Percentiles rank a stretch among this genome's conserved stretches.
phyloP scores from a whole-genome alignment of 306 rosid species.

The Begonia fuchsioides region DNA sequence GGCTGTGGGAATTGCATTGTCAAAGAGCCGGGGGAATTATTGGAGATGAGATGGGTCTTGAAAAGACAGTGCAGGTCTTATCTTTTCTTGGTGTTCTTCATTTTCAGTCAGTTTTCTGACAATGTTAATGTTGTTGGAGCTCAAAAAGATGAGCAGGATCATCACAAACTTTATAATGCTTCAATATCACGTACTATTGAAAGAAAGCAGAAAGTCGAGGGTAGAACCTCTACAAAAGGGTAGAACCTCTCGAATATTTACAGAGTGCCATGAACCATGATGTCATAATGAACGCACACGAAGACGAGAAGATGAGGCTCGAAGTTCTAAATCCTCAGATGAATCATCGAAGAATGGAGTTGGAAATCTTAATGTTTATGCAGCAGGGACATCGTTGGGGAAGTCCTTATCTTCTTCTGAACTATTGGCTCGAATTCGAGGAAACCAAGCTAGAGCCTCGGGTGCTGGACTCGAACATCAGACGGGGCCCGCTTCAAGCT shows the following conservation, averaged over 20 bases:
- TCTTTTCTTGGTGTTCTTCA: conserved; percentile 88
- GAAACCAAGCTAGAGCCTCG: conserved; percentile 59
- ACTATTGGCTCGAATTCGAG: conserved; percentile 48
- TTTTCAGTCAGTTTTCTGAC: conserved; percentile 69
- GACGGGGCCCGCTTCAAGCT: conserved; percentile 19
- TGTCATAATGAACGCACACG: conserved; percentile 71
- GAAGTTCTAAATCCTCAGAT: conserved; percentile 34
- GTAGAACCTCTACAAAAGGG: conserved; percentile 20
- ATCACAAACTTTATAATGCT: conserved; percentile 13
- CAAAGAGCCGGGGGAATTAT: conserved; percentile 96
- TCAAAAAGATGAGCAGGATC: conserved; percentile 34
- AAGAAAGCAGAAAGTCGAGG: conserved; percentile 17
- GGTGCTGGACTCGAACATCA: conserved; percentile 64
- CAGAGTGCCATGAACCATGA: conserved; percentile 95
- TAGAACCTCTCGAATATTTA: too few relatives aligned
- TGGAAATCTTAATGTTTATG: conserved; percentile 28
- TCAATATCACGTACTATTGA: conserved; percentile 15
- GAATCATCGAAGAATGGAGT: conserved; percentile 30
- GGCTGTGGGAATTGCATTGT: conserved; percentile 99
- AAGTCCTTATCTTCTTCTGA: conserved; percentile 78
- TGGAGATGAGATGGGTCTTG: conserved; percentile 99
- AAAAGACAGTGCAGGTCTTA: conserved; percentile 86
- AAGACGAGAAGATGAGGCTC: conserved; percentile 72
- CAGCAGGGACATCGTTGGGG: conserved; percentile 76
- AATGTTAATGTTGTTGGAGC: conserved; percentile 42